Conservation (phyloP, 2,329 filamentous ascomycete species). For the Fonsecaea erecta region DNA sequence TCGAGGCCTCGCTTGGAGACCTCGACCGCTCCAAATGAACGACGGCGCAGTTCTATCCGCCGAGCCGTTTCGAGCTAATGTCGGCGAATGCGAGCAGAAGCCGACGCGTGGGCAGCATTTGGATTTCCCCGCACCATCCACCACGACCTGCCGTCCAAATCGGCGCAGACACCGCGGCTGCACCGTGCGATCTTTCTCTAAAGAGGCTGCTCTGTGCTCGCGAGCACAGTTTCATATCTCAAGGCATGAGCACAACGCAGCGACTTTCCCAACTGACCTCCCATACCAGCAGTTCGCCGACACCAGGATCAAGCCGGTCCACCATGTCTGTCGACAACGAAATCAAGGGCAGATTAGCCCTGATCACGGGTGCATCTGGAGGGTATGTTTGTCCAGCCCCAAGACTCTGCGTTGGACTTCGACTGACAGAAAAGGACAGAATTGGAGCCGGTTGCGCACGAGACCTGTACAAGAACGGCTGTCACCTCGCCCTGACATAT, state of each 20-base stretch:
- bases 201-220: not conserved
- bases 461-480: conserved; percentile 58
- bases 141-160: not conserved
- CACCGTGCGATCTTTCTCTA: not conserved
- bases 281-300: not conserved
- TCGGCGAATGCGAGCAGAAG: conserved; percentile 25
- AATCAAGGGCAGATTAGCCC: conserved; percentile 59
- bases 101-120: conserved; percentile 12
- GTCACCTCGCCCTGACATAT: conserved; percentile 65
- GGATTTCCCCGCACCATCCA: conserved; percentile 21
- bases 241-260: conserved; percentile 14
- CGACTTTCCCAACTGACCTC: conserved; percentile 17
- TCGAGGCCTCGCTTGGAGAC: not conserved
- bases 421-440: conserved; percentile 44
- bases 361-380: conserved; percentile 66
- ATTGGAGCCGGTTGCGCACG: conserved; percentile 65
- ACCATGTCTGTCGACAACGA: conserved; percentile 48
- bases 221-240: not conserved
- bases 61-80: conserved; percentile 13
- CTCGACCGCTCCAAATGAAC: not conserved
- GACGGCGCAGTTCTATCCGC: conserved; percentile 19
- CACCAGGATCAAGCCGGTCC: not conserved
- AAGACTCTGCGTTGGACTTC: not conserved
- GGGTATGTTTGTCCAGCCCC: conserved; percentile 51
- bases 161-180: conserved; percentile 22